Evolutionary conservation across 257 asterid genomes (phyloP).

Genomic region (Nyctanthes arbortristis): DNA sequence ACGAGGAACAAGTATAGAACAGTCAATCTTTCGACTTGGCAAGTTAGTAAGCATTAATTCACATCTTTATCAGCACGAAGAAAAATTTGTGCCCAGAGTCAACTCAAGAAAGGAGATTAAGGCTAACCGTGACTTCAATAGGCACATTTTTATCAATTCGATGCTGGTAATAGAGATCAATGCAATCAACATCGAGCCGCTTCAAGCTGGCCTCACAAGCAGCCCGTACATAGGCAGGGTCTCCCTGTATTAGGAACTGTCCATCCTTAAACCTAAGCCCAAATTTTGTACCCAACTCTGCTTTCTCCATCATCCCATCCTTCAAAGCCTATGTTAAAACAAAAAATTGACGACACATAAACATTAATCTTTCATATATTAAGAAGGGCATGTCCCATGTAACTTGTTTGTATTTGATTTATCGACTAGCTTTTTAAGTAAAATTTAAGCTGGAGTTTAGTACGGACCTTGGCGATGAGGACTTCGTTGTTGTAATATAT

Average conservation of each 20-base stretch:
- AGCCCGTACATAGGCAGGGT: constrained; percentile 24
- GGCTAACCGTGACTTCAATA: constrained; percentile 30
- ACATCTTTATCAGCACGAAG: background rate
- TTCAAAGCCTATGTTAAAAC: constrained; percentile 23
- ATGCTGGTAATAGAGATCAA: constrained; percentile 34
- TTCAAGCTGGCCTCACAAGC: constrained; percentile 33
- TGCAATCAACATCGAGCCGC: constrained; percentile 30
- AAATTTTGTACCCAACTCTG: constrained; percentile 28
- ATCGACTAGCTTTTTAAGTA: no score
- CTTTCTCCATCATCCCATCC: constrained; percentile 24
- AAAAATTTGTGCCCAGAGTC: background rate
- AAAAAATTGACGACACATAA: background rate
- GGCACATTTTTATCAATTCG: constrained; percentile 24
- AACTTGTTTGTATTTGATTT: no score
- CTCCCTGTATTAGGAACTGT: constrained; percentile 15
- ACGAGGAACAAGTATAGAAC: background rate
- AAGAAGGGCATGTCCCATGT: background rate
- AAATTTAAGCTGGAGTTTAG: background rate
- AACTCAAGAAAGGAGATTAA: background rate
- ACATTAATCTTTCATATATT: background rate
- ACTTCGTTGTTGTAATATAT: constrained; percentile 32
- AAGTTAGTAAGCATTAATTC: background rate
- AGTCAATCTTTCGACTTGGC: background rate
- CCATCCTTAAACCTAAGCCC: constrained; percentile 18
- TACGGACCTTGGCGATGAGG: constrained; percentile 36